Conservation (phyloP, 345 rosid genomes). For the Toxicodendron radicans region DNA sequence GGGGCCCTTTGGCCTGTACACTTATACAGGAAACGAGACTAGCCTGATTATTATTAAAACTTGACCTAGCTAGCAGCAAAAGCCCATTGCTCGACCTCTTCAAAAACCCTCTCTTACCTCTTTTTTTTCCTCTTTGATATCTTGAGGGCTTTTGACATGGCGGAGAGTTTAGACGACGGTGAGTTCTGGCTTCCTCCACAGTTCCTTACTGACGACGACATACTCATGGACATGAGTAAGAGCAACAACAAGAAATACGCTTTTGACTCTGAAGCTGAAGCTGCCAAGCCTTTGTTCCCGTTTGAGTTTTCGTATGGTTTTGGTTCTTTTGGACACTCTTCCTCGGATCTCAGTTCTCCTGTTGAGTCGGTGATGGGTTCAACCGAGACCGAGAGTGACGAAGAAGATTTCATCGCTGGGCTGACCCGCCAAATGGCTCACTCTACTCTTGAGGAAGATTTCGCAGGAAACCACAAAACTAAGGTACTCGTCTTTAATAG, state of each 20-base stretch:
- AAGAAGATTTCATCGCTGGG: constrained; percentile 47
- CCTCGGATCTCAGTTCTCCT: constrained; percentile 55
- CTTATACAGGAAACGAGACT: constrained; percentile 21
- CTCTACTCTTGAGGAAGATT: constrained; percentile 43
- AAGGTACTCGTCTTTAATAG: constrained; percentile 35
- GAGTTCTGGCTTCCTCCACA: constrained; percentile 77
- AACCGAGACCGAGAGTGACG: constrained; percentile 60
- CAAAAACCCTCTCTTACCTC: not conserved
- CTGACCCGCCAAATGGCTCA: constrained; percentile 44
- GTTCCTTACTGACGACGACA: constrained; percentile 70
- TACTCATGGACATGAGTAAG: constrained; percentile 28
- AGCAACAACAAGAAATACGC: not conserved
- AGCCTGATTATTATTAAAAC: constrained; percentile 38
- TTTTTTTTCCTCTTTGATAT: not conserved
- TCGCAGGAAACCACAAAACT: constrained; percentile 24
- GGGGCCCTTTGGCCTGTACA: constrained; percentile 36
- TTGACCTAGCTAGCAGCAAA: constrained; percentile 40
- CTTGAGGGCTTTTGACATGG: constrained; percentile 34
- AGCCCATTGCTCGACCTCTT: constrained; percentile 8
- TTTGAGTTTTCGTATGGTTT: constrained; percentile 33
- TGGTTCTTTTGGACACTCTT: constrained; percentile 32
- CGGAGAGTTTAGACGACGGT: constrained; percentile 54
- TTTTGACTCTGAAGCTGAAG: constrained; percentile 23
- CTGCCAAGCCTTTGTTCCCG: constrained; percentile 21
- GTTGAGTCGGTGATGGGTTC: constrained; percentile 59